Base-by-base conservation (phyloP, 1,139 yeast genomes). In the Blastobotrys illinoisensis region DNA sequence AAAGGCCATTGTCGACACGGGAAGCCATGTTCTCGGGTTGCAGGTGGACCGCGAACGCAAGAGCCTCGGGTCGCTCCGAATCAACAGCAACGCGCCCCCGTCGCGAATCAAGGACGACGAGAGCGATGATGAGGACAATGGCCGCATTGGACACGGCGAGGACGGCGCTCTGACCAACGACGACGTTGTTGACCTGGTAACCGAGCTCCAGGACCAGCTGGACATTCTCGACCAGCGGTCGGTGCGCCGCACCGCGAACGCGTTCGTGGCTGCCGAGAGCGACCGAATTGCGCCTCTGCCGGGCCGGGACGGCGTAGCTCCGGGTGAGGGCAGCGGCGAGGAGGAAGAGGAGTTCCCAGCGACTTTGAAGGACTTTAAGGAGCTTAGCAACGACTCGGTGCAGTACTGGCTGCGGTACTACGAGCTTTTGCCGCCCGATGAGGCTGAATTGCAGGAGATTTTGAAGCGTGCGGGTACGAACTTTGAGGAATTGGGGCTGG, bases 171-270 rank as follows among this genome's bases (percentile, higher is more conserved):
- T 84, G 44, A 83, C 90, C 13, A 85, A 87, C 62, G 95, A 87
- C 56, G 98, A 91, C 65, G 74, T 91, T 18, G 88, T 87, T 1
- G 89, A 86, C 64, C 72, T 88, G 49, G 97, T 90, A 11, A 90
- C 90, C 5, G 98, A 91, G 68, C 73, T 91, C 56, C 97, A 90
- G 70, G 86, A 87, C 5, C 97, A 91, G 71, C 76, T 91, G 63
- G 95, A 88, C 52, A 57, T 72, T 44, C 60, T 73, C 28, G 75
- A 73, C 50, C 74, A 76, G 57, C 65, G 71, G 40, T 67, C 70
- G 18, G 60, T 70, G 16, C 66, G 73, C 26, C 64, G 76, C 49
- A 63, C 66, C 2, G 69, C 56, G 20, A 72, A 72, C 56, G 64
- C 67, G 18, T 61, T 63, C 47, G 66, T 66, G n/a, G 69, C 70